These are phyloP conservation scores for Pseudocercospora fuligena DNA, from an alignment of 2,329 filamentous ascomycete genomes.

Conservation along the genomic window DNA sequence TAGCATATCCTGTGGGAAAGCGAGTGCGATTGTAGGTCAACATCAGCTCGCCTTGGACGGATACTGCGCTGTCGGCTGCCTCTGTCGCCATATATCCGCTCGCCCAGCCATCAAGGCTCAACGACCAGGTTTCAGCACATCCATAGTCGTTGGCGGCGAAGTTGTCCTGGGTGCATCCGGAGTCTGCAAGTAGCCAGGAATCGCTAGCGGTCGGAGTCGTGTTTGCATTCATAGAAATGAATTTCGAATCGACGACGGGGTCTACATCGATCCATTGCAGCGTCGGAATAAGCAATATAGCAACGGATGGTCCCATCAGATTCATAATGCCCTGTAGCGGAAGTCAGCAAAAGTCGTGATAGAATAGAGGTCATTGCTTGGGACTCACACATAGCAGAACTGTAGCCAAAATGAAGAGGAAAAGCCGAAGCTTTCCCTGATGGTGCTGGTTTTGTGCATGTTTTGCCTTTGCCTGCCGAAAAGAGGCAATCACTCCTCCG, in stretches of 20 bases:
- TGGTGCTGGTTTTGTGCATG: neutral
- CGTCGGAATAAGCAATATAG: constrained; percentile 37
- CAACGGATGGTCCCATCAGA: constrained; percentile 18
- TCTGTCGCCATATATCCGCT: constrained; percentile 1
- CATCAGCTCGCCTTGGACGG: neutral
- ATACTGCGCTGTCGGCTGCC: neutral
- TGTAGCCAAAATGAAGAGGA: neutral
- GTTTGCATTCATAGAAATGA: neutral
- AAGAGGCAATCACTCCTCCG: neutral
- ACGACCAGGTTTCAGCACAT: neutral
- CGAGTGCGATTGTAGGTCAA: neutral
- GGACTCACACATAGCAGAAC: neutral
- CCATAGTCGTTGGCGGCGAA: neutral
- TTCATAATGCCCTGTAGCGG: neutral
- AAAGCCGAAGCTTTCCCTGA: neutral
- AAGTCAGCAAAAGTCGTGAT: neutral
- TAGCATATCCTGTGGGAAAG: neutral
- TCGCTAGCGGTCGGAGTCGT: neutral
- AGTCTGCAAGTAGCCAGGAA: neutral
- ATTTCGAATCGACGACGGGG: neutral
- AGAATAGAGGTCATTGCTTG: neutral
- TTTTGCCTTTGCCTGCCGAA: neutral
- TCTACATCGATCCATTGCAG: constrained; percentile 32
- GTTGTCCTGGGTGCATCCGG: neutral
- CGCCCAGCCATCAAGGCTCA: neutral